Conservation (phyloP, 1,139 yeast species). For the Taphrina confusa region DNA sequence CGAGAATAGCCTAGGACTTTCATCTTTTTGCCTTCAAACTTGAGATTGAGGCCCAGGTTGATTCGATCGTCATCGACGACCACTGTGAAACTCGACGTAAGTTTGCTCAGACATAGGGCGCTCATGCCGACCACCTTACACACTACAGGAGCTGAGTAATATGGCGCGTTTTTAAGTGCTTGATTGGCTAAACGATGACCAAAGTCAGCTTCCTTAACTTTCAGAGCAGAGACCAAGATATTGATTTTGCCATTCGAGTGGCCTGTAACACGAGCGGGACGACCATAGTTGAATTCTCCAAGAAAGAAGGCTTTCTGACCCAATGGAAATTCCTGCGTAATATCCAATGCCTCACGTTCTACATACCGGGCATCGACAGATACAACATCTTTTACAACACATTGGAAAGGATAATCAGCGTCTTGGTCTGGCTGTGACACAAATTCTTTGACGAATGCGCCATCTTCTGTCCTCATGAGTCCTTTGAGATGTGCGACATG, state of each 20-base stretch:
- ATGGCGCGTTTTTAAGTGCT: slow-evolving; percentile 61
- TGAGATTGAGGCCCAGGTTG: slow-evolving; percentile 84
- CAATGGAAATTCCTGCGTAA: slow-evolving; percentile 78
- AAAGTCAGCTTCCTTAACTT: slow-evolving; percentile 42
- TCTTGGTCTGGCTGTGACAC: slow-evolving; percentile 55
- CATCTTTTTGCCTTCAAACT: slow-evolving; percentile 73
- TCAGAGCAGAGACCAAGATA: slow-evolving; percentile 42
- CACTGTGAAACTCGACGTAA: slow-evolving; percentile 71
- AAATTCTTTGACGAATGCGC: slow-evolving; percentile 70
- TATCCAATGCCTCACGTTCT: slow-evolving; percentile 73
- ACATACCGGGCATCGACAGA: slow-evolving; percentile 72
- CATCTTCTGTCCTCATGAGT: slow-evolving; percentile 64
- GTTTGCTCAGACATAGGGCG: slow-evolving; percentile 68
- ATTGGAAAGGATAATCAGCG: slow-evolving; percentile 65
- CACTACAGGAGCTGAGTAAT: slow-evolving; percentile 68
- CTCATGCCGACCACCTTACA: slow-evolving; percentile 60
- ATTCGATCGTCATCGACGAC: slow-evolving; percentile 55
- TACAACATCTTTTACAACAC: slow-evolving; percentile 71
- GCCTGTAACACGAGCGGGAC: slow-evolving; percentile 70
- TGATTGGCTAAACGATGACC: slow-evolving; percentile 56
- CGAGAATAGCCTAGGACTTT: slow-evolving; percentile 88
- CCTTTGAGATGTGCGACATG: slow-evolving; percentile 79
- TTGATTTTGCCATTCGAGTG: slow-evolving; percentile 48
- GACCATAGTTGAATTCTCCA: slow-evolving; percentile 89
- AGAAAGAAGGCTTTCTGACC: slow-evolving; percentile 74